Evolutionary conservation across 2,329 filamentous ascomycete species (phyloP).

Genomic region (Cercospora sp.): DNA sequence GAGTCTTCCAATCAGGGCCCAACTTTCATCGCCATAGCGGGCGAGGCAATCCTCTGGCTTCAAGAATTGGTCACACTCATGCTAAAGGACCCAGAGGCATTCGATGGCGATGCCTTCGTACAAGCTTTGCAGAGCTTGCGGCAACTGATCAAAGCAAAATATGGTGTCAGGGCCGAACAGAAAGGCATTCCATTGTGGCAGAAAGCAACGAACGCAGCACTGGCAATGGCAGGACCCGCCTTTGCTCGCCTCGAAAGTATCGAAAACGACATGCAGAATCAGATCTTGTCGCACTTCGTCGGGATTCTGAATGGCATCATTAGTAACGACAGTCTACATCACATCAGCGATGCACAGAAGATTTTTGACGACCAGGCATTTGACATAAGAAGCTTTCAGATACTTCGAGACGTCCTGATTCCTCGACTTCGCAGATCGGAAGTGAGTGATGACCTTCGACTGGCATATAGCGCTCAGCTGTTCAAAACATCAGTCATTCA

Average conservation of each 20-base stretch:
- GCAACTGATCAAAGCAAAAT: conserved; percentile 74
- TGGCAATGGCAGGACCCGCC: conserved; percentile 67
- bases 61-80: conserved; percentile 61
- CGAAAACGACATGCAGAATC: conserved; percentile 35
- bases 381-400: conserved; percentile 73
- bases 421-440: conserved; percentile 66
- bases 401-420: conserved; percentile 70
- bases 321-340: conserved; percentile 40
- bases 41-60: conserved; percentile 72
- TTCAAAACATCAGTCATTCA: conserved; percentile 84
- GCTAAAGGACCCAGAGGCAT: conserved; percentile 65
- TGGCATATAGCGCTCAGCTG: conserved; percentile 70
- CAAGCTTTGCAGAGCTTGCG: conserved; percentile 66
- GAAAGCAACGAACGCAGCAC: conserved; percentile 68
- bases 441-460: conserved; percentile 67
- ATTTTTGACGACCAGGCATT: conserved; percentile 73
- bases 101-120: conserved; percentile 65
- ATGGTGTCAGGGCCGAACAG: conserved; percentile 70
- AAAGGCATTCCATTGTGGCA: conserved; percentile 75
- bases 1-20: conserved; percentile 51
- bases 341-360: conserved; percentile 27
- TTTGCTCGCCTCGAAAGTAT: conserved; percentile 50
- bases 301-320: conserved; percentile 42
- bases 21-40: conserved; percentile 87
- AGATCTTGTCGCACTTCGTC: conserved; percentile 53